A percentile compares a stretch with the other conserved stretches of the same genome.
Evolutionary conservation across 495 filamentous ascomycete species (phyloP).

Genomic region (Rhypophila decipiens): DNA sequence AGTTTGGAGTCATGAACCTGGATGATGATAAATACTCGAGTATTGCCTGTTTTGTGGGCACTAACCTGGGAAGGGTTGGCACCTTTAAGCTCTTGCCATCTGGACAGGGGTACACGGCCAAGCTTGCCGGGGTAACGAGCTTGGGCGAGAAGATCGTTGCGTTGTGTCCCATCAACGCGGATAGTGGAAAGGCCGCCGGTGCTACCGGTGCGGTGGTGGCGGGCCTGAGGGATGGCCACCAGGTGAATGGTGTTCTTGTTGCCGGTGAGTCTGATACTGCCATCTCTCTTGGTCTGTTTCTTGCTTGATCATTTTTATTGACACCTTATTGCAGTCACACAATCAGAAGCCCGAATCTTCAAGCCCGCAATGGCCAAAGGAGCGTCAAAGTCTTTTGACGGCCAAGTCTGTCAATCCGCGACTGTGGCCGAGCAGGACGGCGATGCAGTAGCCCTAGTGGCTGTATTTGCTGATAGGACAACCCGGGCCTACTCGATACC

Average conservation of each 20-base stretch:
- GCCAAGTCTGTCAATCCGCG: constrained; percentile 72
- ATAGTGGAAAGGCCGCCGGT: constrained; percentile 65
- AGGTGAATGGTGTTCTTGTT: constrained; percentile 63
- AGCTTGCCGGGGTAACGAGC: constrained; percentile 57
- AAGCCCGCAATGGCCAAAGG: constrained; percentile 79
- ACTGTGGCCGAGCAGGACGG: constrained; percentile 64
- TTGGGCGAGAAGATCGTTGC: constrained; percentile 68
- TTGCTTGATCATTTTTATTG: constrained; percentile 13
- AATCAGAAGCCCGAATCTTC: constrained; percentile 73
- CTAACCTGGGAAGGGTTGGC: constrained; percentile 69
- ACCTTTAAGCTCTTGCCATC: constrained; percentile 87
- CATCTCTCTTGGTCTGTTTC: background rate
- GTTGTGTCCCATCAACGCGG: constrained; percentile 70
- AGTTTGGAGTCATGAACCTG: constrained; percentile 90
- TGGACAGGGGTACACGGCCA: constrained; percentile 63
- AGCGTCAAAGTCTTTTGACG: constrained; percentile 80
- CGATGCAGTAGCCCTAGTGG: constrained; percentile 70
- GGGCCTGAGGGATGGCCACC: constrained; percentile 60
- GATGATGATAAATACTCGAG: constrained; percentile 93
- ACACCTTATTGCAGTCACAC: too few relatives aligned
- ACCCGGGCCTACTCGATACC: constrained; percentile 79
- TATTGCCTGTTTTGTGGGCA: constrained; percentile 88
- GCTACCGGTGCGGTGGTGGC: constrained; percentile 69
- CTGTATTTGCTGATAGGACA: constrained; percentile 73
- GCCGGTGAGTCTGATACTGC: constrained; percentile 33